Evolutionary conservation across 768 basidiomycete genomes (phyloP).

Genomic region (Jaapia argillacea): DNA sequence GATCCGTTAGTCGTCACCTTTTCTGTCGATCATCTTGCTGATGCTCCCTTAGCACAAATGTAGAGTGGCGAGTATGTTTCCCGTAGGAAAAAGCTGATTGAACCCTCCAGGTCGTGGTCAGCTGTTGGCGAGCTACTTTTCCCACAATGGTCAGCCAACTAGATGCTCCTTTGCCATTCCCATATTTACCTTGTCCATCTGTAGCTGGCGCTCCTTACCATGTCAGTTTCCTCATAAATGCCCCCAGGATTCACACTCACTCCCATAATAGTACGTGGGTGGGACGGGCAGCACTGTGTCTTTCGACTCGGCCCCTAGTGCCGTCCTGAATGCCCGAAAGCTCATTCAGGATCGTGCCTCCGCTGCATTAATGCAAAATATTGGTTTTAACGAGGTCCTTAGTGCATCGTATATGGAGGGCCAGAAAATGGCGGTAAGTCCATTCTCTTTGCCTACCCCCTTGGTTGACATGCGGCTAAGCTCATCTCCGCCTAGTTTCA

Average conservation of each 20-base stretch:
- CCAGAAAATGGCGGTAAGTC: conserved; percentile 71
- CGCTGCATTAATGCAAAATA: conserved; percentile 28
- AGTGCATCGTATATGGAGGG: conserved; percentile 79
- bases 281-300: conserved; percentile 66
- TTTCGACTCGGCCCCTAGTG: conserved; percentile 44
- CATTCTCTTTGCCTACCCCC: neutral
- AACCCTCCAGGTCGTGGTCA: conserved; percentile 46
- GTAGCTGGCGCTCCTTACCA: conserved; percentile 76
- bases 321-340: conserved; percentile 46
- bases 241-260: neutral
- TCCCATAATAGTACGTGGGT: conserved; percentile 54
- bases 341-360: conserved; percentile 48
- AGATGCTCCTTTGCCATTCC: neutral
- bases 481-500: conserved; percentile 76
- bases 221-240: conserved; percentile 24
- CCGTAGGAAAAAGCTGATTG: no score
- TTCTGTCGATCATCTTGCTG: conserved; percentile 5
- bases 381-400: conserved; percentile 67
- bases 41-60: conserved; percentile 52
- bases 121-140: conserved; percentile 74
- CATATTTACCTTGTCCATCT: neutral
- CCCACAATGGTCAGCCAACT: conserved; percentile 59
- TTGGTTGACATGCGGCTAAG: no score
- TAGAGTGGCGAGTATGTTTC: no score
- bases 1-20: conserved; percentile 30